Evolutionary conservation across 495 filamentous ascomycete genomes (phyloP).

Genomic region (Melanomma pulvis-pyrius): DNA sequence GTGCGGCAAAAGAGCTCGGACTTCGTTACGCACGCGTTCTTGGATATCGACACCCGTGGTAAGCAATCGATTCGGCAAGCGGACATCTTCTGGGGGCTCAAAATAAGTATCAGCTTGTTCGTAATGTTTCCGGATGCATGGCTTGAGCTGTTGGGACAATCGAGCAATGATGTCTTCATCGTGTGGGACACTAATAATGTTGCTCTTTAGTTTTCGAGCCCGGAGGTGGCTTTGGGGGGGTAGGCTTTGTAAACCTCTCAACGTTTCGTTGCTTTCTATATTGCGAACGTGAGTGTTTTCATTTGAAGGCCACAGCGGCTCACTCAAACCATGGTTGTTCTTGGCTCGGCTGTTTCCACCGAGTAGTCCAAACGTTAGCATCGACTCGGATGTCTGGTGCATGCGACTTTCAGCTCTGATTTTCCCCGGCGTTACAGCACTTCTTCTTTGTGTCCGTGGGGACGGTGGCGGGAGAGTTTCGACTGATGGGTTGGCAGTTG

Average conservation of each 20-base stretch:
- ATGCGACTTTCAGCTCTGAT: slow-evolving; percentile 37
- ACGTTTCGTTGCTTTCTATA: slow-evolving; percentile 1
- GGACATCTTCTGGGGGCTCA: slow-evolving; percentile 15
- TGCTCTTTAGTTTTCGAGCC: slow-evolving; percentile 35
- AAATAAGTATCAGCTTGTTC: background rate
- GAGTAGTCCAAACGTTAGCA: slow-evolving; percentile 27
- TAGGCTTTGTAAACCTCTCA: background rate
- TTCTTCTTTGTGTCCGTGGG: slow-evolving; percentile 31
- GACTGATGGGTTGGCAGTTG: slow-evolving; percentile 18
- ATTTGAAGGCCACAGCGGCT: slow-evolving; percentile 43
- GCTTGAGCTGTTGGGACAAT: slow-evolving; percentile 12
- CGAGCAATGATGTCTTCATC: slow-evolving; percentile 31
- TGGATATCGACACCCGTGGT: slow-evolving; percentile 41
- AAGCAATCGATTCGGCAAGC: slow-evolving; percentile 39
- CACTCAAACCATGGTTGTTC: slow-evolving; percentile 40
- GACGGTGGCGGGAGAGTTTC: slow-evolving; percentile 29
- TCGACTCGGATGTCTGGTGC: background rate
- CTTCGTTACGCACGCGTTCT: slow-evolving; percentile 12
- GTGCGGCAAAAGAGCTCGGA: slow-evolving; percentile 16
- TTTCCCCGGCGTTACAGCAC: slow-evolving; percentile 46
- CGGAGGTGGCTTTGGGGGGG: background rate
- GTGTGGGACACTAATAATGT: slow-evolving; percentile 19
- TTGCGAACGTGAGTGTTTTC: slow-evolving; percentile 43
- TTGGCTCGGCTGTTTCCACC: slow-evolving; percentile 16
- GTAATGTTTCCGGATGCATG: background rate